Percentiles rank a stretch among this genome's conserved stretches.
phyloP scores from a whole-genome alignment of 352 stramenopile genomes.

The Pythium phragmitis region DNA sequence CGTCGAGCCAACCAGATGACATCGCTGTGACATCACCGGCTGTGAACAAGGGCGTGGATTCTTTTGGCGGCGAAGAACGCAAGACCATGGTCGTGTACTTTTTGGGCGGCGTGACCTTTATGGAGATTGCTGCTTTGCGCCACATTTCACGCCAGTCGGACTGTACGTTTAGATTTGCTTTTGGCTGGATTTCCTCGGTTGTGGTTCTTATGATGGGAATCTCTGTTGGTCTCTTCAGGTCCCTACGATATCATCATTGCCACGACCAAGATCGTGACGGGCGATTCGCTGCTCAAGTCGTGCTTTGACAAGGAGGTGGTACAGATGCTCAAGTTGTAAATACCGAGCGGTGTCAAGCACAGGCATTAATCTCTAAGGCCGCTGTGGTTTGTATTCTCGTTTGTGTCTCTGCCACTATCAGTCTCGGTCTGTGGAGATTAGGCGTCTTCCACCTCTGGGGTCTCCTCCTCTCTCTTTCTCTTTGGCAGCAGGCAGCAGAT shows the following conservation, averaged over 20 bases:
- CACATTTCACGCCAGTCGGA: constrained; percentile 91
- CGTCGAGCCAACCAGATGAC: constrained; percentile 42
- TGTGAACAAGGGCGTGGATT: constrained; percentile 43
- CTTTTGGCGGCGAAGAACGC: constrained; percentile 67
- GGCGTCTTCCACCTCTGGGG: constrained; percentile 1
- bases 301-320: constrained; percentile 85
- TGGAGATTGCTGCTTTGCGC: constrained; percentile 95
- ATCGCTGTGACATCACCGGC: constrained; percentile 26
- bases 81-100: constrained; percentile 97
- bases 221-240: constrained; percentile 40
- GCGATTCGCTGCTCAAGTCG: constrained; percentile 82
- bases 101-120: constrained; percentile 95
- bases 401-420: neutral
- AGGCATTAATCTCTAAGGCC: neutral
- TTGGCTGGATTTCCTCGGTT: neutral
- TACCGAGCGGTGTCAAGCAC: neutral
- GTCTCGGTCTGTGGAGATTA: neutral
- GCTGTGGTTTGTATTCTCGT: neutral
- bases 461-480: neutral
- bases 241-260: constrained; percentile 92
- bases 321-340: constrained; percentile 68
- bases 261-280: constrained; percentile 93
- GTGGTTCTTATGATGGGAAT: constrained; percentile 1
- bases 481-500: constrained; percentile 27
- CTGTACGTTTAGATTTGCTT: constrained; percentile 63